A percentile compares a stretch with the other conserved stretches of the same genome.
These are phyloP conservation scores for Coemansia umbellata DNA, from an alignment of 192 early-diverging fungal genomes.

Conservation along the genomic window DNA sequence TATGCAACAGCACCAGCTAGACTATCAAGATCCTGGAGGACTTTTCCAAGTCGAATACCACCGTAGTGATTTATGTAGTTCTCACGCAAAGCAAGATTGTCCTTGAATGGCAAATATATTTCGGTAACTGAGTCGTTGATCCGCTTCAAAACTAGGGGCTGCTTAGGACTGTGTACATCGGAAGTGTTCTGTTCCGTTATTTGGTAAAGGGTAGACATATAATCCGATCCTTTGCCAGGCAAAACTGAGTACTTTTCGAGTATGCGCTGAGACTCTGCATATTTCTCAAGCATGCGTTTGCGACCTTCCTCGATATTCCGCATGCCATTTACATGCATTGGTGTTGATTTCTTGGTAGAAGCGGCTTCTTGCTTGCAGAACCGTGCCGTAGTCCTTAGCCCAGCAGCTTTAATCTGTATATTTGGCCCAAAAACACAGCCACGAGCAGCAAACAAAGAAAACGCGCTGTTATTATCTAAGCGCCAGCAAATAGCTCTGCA, in stretches of 20 bases:
- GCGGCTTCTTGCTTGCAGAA: conserved; percentile 8
- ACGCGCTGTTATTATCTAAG: no score
- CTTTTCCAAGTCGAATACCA: conserved; percentile 71
- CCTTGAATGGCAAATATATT: conserved; percentile 72
- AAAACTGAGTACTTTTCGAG: conserved; percentile 49
- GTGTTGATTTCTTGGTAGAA: neutral
- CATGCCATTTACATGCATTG: conserved; percentile 10
- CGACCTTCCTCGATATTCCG: conserved; percentile 36
- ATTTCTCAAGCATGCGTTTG: conserved; percentile 42
- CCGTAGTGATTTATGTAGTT: conserved; percentile 79
- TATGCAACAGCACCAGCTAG: conserved; percentile 78
- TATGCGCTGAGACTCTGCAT: conserved; percentile 40
- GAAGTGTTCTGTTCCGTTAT: conserved; percentile 35
- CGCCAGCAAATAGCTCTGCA: no score
- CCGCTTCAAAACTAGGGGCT: conserved; percentile 54
- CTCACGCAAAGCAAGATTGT: conserved; percentile 66
- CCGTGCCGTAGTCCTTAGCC: conserved; percentile 13
- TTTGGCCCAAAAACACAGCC: no score
- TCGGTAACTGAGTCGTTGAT: conserved; percentile 75
- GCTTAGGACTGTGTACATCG: conserved; percentile 20
- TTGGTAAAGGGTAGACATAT: conserved; percentile 44
- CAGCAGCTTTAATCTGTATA: no score
- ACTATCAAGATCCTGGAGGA: conserved; percentile 83
- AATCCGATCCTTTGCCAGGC: conserved; percentile 46
- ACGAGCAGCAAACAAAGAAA: no score